Percentiles rank a stretch among this genome's conserved stretches.
These are phyloP conservation scores for Aureobasidium mangrovei DNA, from an alignment of 2,329 filamentous ascomycete genomes.

Conservation along the genomic window DNA sequence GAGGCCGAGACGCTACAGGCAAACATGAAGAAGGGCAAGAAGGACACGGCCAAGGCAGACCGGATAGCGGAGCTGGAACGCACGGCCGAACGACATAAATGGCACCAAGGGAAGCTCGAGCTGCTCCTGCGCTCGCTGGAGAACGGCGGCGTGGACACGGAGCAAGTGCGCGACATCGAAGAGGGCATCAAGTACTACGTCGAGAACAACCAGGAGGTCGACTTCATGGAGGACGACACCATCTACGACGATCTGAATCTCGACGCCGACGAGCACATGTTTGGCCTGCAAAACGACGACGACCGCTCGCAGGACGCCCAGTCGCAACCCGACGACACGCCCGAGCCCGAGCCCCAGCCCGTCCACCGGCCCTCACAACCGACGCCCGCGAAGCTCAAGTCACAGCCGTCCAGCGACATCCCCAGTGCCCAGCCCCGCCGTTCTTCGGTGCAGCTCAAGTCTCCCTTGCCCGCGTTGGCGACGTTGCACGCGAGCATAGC, in stretches of 20 bases:
- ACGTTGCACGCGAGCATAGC: constrained; percentile 71
- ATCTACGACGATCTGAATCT: constrained; percentile 93
- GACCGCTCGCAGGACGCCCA: constrained; percentile 97
- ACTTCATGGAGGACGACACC: constrained; percentile 88
- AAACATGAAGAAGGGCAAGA: constrained; percentile 91
- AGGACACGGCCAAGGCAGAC: constrained; percentile 72
- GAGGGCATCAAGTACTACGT: constrained; percentile 95
- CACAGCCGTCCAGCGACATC: constrained; percentile 50
- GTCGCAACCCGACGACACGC: constrained; percentile 76
- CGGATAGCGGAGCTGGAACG: constrained; percentile 79
- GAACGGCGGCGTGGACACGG: constrained; percentile 81
- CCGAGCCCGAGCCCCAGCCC: constrained; percentile 42
- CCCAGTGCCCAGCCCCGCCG: constrained; percentile 51
- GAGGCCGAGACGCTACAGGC: constrained; percentile 80
- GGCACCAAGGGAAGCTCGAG: constrained; percentile 89
- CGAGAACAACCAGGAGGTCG: constrained; percentile 74
- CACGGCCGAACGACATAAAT: constrained; percentile 86
- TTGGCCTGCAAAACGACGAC: constrained; percentile 69
- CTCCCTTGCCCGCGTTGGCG: constrained; percentile 82
- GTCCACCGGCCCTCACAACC: not conserved
- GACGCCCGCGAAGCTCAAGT: constrained; percentile 42
- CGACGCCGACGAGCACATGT: constrained; percentile 82
- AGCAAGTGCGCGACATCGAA: constrained; percentile 79
- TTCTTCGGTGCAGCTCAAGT: constrained; percentile 86
- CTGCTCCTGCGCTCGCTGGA: constrained; percentile 81